Evolutionary conservation across 176 grass and related monocot species (phyloP), one percentile per base, ranked within the genome.

Genomic region (Bromus sterilis): DNA sequence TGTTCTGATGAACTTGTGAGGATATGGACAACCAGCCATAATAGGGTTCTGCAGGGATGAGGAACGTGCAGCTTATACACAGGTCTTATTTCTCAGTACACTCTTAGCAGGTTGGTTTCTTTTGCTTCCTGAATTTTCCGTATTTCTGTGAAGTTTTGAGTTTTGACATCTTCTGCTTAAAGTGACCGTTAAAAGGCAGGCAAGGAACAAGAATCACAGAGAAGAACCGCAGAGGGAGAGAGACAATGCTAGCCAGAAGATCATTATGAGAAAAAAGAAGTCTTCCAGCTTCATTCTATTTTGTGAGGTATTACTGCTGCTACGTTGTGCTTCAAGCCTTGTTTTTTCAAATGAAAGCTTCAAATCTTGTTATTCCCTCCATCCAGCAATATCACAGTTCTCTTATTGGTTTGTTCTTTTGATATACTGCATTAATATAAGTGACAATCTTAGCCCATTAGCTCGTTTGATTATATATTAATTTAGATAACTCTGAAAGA

Each of bases 1-100:
- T n/a, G n/a, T n/a, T n/a, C 91, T 78, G 94, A 97, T 87, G 87
- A 87, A 80, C 82, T 59, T 25, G 82, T 78, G 1, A 88, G 94
- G 76, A 83, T 97, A 81, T 97, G 94, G 94, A 91, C 84, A 63
- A 80, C 40, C 11, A 48, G 84, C 74, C 48, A 63, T 63, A 78
- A 83, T 82, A 80, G 79, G 34, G 10, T 73, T 83, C 15, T 86
- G 83, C 35, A 86, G 84, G 82, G 78, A 86, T 11, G 75, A 86
- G 51, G 91, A 93, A 74, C 77, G 80, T 85, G 91, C 92, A 80
- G 48, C 91, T 75, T 93, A 91, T 85, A 93, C 83, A 76, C 80
- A 62, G 78, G 91, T 78, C 85, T 91, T 78, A 80, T 97, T 77
- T 89, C 91, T 67, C 89, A 89, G 61, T 88, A 88, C 71, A 79